Conservation (phyloP, 1,139 yeast genomes). For the Tardiomyces depauwii region DNA sequence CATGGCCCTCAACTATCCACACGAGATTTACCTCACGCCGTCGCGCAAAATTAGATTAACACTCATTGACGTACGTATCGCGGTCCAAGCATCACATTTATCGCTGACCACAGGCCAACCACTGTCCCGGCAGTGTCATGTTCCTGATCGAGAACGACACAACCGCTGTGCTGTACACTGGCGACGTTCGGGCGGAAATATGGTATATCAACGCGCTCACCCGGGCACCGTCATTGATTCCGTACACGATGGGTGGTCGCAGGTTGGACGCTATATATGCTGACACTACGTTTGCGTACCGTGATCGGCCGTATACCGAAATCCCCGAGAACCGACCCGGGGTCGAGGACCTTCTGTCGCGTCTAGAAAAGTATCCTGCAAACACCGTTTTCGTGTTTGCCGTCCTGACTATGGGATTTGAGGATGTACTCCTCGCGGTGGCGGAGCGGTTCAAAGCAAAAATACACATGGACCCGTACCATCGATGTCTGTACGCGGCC, state of each 20-base stretch:
- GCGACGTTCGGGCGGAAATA: slow-evolving; percentile 47
- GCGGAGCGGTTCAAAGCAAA: slow-evolving; percentile 25
- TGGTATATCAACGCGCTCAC: slow-evolving; percentile 38
- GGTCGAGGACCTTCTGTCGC: slow-evolving; percentile 25
- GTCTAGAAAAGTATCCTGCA: slow-evolving; percentile 35
- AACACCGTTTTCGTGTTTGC: slow-evolving; percentile 33
- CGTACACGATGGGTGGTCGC: slow-evolving; percentile 31
- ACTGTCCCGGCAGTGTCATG: slow-evolving; percentile 56
- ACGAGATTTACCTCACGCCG: slow-evolving; percentile 13
- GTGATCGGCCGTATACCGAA: slow-evolving; percentile 39
- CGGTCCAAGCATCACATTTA: slow-evolving; percentile 7
- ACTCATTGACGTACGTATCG: slow-evolving; percentile 18
- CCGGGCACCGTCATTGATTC: slow-evolving; percentile 33
- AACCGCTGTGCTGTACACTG: slow-evolving; percentile 39
- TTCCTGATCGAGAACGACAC: slow-evolving; percentile 33
- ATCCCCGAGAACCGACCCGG: slow-evolving; percentile 37
- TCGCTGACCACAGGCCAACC: slow-evolving; percentile 35
- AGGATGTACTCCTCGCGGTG: slow-evolving; percentile 40
- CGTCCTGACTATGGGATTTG: slow-evolving; percentile 42
- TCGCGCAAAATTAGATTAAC: slow-evolving; percentile 18
- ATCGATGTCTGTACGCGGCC: slow-evolving; percentile 16
- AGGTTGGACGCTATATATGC: slow-evolving; percentile 38
- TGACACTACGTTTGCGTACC: slow-evolving; percentile 45
- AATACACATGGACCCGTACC: slow-evolving; percentile 27
- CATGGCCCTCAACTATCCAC: slow-evolving; percentile 23